Base-by-base conservation (phyloP, 2,329 filamentous ascomycete species). In the Domatiomyces globalis region DNA sequence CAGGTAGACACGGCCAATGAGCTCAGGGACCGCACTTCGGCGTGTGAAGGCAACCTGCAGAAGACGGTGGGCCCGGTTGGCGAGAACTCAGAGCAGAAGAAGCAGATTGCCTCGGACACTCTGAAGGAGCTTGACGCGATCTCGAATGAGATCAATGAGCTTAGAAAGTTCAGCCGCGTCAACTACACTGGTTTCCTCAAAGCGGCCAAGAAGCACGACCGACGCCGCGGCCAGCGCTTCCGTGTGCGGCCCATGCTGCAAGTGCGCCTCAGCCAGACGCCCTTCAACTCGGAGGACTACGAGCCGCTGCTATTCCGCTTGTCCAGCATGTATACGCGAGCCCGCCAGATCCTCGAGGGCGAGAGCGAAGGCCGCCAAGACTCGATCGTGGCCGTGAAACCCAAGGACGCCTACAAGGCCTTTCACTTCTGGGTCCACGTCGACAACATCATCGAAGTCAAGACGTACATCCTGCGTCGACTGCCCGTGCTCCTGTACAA, bases 181-280 rank as follows among this genome's bases (percentile, higher is more conserved):
- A 98, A 98, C 72, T 98, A 95, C 69, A 95, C 92, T 5, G 92
- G 88, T 46, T 95, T 96, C 69, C 78, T 95, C 65, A 98, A 98
- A 75, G 94, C 94, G 46, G 88, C 88, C 51, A 98, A 98, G 80
- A 98, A 98, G 72, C 92, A 98, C 70, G 92, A 98, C 69, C 85
- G 92, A 59, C 94, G 90, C 71, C 79, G 90, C 59, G 89, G 89
- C 51, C 77, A 81, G 58, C 78, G 81, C 49, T 96, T 96, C 73
- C 87, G 84, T 66, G 85, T 96, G 60, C 81, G 87, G 20, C 89
- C 92, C 25, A 82, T 96, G 73, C 82, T 96, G 69, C 86, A 95
- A 70, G 84, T 95, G 62, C 85, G 86, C 62, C 71, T 98, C 62
- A 81, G 86, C n/a, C 81, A 87, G 58, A 76, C 89, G 55, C 88